Percentiles rank a stretch among this genome's conserved stretches.
Conservation (phyloP, 1,284 basidiomycete genomes). For the Cutaneotrichosporon dermatis region DNA sequence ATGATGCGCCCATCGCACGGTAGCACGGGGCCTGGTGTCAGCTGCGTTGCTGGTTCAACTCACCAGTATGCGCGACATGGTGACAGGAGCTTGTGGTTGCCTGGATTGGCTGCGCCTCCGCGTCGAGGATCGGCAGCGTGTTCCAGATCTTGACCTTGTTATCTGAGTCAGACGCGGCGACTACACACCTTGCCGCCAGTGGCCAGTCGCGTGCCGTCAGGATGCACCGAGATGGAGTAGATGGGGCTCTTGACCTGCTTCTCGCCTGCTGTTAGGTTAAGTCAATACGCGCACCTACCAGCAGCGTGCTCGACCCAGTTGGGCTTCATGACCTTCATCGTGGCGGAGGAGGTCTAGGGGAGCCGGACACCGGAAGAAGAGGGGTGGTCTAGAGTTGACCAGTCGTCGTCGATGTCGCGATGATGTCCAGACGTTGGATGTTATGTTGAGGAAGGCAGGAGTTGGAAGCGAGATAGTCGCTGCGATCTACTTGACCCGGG, state of each 20-base stretch:
- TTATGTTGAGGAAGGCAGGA: background rate
- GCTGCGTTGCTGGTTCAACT: slow-evolving; percentile 9
- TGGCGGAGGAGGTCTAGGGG: background rate
- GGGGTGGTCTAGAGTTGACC: no score
- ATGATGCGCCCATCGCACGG: slow-evolving; percentile 92
- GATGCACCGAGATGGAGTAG: slow-evolving; percentile 89
- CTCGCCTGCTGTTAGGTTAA: slow-evolving; percentile 27
- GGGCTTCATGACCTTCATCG: slow-evolving; percentile 48
- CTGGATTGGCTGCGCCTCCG: slow-evolving; percentile 64
- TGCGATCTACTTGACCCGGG: background rate
- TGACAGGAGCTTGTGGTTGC: slow-evolving; percentile 78
- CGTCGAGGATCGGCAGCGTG: slow-evolving; percentile 82
- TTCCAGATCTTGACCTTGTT: slow-evolving; percentile 97
- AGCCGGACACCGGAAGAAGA: background rate
- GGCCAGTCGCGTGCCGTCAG: slow-evolving; percentile 90
- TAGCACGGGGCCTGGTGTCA: slow-evolving; percentile 69
- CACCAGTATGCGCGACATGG: slow-evolving; percentile 86
- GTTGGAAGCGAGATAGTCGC: no score
- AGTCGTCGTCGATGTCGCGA: no score
- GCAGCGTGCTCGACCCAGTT: slow-evolving; percentile 48
- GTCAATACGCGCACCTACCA: slow-evolving; percentile 7
- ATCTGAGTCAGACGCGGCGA: slow-evolving; percentile 51
- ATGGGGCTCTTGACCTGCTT: slow-evolving; percentile 74
- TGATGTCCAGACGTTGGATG: background rate
- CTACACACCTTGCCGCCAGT: slow-evolving; percentile 73